A percentile compares a stretch with the other conserved stretches of the same genome.
These are phyloP conservation scores for Curvularia hawaiiensis DNA, from an alignment of 2,329 filamentous ascomycete species.

Conservation along the genomic window DNA sequence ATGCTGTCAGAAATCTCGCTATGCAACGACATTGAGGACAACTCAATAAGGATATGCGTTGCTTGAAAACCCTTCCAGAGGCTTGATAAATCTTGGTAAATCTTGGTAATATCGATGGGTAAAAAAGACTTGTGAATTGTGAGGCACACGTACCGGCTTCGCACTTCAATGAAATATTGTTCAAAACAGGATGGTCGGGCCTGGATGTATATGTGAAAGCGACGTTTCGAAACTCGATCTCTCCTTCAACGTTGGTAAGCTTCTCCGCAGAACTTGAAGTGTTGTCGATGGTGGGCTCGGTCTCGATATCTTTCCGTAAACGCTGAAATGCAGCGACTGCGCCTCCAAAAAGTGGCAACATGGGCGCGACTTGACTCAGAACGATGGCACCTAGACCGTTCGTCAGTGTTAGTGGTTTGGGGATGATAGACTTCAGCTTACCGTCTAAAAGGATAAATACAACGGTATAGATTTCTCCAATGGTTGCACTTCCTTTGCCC, in stretches of 20 bases:
- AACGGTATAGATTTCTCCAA: conserved; percentile 60
- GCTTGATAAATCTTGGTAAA: neutral
- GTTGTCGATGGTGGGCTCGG: conserved; percentile 47
- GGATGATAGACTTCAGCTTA: conserved; percentile 18
- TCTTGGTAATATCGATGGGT: neutral
- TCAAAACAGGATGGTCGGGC: conserved; percentile 47
- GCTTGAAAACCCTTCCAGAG: neutral
- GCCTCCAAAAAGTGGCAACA: conserved; percentile 57
- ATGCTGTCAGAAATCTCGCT: neutral
- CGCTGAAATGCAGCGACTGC: conserved; percentile 62
- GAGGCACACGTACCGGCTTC: conserved; percentile 27
- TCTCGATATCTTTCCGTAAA: conserved; percentile 63
- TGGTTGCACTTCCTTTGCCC: conserved; percentile 38
- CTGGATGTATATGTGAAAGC: conserved; percentile 51
- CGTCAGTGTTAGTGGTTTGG: neutral
- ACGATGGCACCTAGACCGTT: conserved; percentile 50
- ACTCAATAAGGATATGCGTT: neutral
- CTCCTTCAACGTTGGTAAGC: conserved; percentile 52
- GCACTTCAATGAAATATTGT: conserved; percentile 45
- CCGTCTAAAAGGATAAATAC: conserved; percentile 61
- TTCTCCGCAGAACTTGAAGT: conserved; percentile 38
- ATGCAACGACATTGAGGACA: too few species aligned
- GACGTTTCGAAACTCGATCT: conserved; percentile 47
- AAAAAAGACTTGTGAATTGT: neutral
- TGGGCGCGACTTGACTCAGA: conserved; percentile 53